Evolutionary conservation across 345 rosid species (phyloP), one percentile per base, ranked within the genome.

Genomic region (Conringia planisiliqua): DNA sequence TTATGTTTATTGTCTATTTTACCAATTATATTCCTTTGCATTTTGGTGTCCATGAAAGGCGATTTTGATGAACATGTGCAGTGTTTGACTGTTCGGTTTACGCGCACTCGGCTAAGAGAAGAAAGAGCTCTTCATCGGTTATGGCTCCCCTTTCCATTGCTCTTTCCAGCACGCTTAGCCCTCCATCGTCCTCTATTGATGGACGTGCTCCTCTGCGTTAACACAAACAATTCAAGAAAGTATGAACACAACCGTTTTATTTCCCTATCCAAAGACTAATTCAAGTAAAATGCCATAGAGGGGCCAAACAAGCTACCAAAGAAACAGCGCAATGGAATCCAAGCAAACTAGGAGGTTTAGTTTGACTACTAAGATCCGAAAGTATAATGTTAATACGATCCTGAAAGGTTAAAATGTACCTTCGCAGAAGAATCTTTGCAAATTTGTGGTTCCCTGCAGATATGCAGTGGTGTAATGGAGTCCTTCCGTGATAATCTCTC

Each of bases 111-210:
- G 89, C 81, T 33, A 93, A 92, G 78, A 88, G 54, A 74, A 93
- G 78, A 74, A 93, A 90, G 32, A 93, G 84, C 76, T 90, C 89
- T 68, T 93, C 98, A 51, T 93, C 96, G 3, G 90, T 81, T 54
- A 93, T 90, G 24, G 98, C 92, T 68, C 98, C 98, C 83, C 83
- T 89, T 72, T 90, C 97, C 98, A 90, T 93, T 32, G 93, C 92
- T 70, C 97, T 90, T 66, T 93, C 98, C 62, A 93, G 78, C 30
- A 85, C 89, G 52, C 85, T 88, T 68, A 85, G 83, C 11, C 98
- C 98, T 59, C 87, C 88, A 10, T 80, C 85, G 50, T 93, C 98
- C 75, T 82, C 90, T 69, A 88, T 78, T 0, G 89, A 85, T 48
- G 93, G 84, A 7, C 85, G 79, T 30, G 92, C 92, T 12, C 97